These are phyloP conservation scores for Daldinia sp. DNA, from an alignment of 2,329 filamentous ascomycete species.

Conservation along the genomic window DNA sequence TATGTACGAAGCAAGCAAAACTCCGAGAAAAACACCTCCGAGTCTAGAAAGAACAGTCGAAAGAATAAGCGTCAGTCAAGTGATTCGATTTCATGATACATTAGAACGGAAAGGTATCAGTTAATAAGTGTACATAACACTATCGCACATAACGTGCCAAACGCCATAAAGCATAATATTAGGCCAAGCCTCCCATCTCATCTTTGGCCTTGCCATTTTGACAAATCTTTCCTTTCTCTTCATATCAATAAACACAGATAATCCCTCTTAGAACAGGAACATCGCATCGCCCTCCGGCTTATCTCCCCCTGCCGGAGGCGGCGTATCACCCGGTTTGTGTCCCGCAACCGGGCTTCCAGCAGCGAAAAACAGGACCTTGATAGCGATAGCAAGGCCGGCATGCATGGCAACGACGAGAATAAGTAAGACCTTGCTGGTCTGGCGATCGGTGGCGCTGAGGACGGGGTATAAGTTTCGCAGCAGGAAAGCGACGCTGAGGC, in stretches of 20 bases:
- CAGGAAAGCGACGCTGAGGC: constrained; percentile 81
- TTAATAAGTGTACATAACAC: constrained; percentile 33
- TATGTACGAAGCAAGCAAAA: too few relatives aligned
- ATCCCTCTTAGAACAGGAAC: constrained; percentile 11
- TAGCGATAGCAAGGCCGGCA: constrained; percentile 87
- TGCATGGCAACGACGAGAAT: constrained; percentile 86
- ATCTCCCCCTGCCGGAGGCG: constrained; percentile 28
- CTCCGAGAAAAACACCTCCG: neutral
- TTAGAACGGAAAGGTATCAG: constrained; percentile 25
- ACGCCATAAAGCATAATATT: constrained; percentile 25
- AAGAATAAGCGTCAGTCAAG: neutral
- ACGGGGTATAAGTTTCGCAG: constrained; percentile 90
- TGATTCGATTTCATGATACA: constrained; percentile 20
- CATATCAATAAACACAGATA: neutral
- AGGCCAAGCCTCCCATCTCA: constrained; percentile 3
- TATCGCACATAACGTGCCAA: constrained; percentile 25
- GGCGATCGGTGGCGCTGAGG: constrained; percentile 88
- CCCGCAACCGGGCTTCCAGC: constrained; percentile 69
- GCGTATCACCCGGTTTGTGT: constrained; percentile 15
- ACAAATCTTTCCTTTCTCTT: neutral
- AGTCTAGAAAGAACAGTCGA: neutral
- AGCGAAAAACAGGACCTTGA: constrained; percentile 97
- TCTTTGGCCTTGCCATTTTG: neutral
- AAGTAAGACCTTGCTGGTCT: constrained; percentile 88
- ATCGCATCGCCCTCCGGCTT: constrained; percentile 18